Percentiles rank a stretch among this genome's conserved stretches.
phyloP scores from a whole-genome alignment of 2,329 filamentous ascomycete genomes.

The Conoideocrella luteorostrata region DNA sequence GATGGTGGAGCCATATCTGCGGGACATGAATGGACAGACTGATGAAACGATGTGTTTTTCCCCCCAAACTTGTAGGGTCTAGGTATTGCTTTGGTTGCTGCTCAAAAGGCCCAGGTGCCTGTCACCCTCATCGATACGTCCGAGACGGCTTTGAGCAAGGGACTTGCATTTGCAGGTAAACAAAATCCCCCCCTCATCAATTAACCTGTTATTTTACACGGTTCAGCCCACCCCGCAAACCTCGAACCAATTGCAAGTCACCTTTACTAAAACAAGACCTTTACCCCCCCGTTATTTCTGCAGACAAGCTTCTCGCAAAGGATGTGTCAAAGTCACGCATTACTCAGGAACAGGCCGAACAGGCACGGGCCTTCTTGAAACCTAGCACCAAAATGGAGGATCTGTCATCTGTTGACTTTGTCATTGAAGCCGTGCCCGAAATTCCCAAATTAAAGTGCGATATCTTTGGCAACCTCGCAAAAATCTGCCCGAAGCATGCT shows the following conservation, averaged over 20 bases:
- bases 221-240: too few species aligned
- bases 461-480: conserved; percentile 78
- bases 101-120: conserved; percentile 73
- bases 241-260: too few species aligned
- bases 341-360: conserved; percentile 72
- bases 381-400: conserved; percentile 69
- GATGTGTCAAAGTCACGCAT: conserved; percentile 85
- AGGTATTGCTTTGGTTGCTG: conserved; percentile 91
- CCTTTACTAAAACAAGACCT: too few species aligned
- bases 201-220: background rate
- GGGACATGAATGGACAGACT: conserved; percentile 1
- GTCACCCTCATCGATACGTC: conserved; percentile 83
- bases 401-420: conserved; percentile 81
- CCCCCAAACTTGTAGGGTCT: conserved; percentile 57
- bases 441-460: conserved; percentile 79
- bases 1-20: too few species aligned
- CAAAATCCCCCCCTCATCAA: background rate
- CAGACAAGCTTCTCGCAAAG: conserved; percentile 88
- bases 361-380: conserved; percentile 61
- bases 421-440: conserved; percentile 96
- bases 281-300: background rate
- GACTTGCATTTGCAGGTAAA: conserved; percentile 77
- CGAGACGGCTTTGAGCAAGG: conserved; percentile 80
- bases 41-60: background rate
- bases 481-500: conserved; percentile 75